phyloP scores from a whole-genome alignment of 2,329 filamentous ascomycete genomes.

The Aspergillus carbonarius region DNA sequence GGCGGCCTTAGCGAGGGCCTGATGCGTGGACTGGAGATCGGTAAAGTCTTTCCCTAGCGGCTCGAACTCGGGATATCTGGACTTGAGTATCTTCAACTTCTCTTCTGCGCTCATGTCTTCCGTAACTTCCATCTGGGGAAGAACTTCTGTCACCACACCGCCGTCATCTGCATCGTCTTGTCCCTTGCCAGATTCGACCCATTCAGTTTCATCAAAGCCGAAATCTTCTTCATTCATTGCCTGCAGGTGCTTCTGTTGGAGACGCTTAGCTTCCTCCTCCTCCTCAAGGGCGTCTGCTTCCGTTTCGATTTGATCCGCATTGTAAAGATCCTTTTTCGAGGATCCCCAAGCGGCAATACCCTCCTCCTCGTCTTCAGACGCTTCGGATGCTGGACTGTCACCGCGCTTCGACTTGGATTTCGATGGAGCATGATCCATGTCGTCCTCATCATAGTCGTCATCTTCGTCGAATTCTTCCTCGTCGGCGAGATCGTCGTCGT shows the following conservation, averaged over 20 bases:
- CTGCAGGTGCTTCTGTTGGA: conserved; percentile 88
- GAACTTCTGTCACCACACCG: conserved; percentile 76
- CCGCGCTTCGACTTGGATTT: conserved; percentile 23
- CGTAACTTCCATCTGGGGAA: conserved; percentile 79
- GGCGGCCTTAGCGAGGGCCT: conserved; percentile 60
- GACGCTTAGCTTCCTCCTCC: conserved; percentile 80
- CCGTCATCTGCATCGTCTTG: conserved; percentile 47
- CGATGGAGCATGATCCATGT: conserved; percentile 24
- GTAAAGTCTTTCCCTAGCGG: conserved; percentile 78
- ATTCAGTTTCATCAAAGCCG: conserved; percentile 85
- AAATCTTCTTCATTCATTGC: conserved; percentile 92
- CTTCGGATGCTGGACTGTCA: conserved; percentile 23
- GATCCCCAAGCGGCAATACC: conserved; percentile 77
- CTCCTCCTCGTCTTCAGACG: conserved; percentile 49
- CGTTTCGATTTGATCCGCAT: conserved; percentile 74
- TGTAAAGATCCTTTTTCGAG: conserved; percentile 87
- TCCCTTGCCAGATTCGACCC: conserved; percentile 60
- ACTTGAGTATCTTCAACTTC: conserved; percentile 69
- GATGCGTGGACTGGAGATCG: conserved; percentile 62
- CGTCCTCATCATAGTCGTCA: conserved; percentile 35
- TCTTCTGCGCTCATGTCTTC: conserved; percentile 76
- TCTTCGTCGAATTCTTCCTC: conserved; percentile 46
- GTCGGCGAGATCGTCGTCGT: conserved; percentile 41
- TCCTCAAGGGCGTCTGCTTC: conserved; percentile 80
- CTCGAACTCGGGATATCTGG: conserved; percentile 89